phyloP scores from a whole-genome alignment of 768 basidiomycete genomes.

The Coprinopsis marcescibilis region DNA sequence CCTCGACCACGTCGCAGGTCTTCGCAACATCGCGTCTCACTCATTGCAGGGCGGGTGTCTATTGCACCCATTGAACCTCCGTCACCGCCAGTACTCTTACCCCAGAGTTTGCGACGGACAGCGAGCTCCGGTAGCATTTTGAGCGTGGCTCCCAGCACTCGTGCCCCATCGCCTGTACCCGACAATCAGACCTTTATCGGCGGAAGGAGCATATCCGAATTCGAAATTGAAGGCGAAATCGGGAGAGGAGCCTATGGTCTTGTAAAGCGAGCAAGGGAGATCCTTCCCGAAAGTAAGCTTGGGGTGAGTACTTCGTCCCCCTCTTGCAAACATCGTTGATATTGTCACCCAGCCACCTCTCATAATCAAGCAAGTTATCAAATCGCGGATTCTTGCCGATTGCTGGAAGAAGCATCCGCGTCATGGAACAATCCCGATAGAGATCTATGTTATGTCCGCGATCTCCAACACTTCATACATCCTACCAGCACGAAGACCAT shows the following conservation, averaged over 20 bases:
- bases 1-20: constrained; percentile 70
- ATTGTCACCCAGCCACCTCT: constrained; percentile 60
- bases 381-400: constrained; percentile 95
- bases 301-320: constrained; percentile 56
- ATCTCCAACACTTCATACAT: constrained; percentile 78
- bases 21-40: constrained; percentile 79
- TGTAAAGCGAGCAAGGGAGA: constrained; percentile 85
- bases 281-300: constrained; percentile 63
- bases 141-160: constrained; percentile 53
- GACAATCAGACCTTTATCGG: constrained; percentile 46
- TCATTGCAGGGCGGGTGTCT: constrained; percentile 75
- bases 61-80: constrained; percentile 75
- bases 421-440: constrained; percentile 95
- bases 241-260: constrained; percentile 94
- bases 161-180: constrained; percentile 54
- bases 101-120: constrained; percentile 59
- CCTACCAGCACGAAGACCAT: constrained; percentile 73
- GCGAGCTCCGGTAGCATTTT: constrained; percentile 59
- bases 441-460: constrained; percentile 91
- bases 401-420: constrained; percentile 98
- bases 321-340: constrained; percentile 14
- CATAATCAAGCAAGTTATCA: constrained; percentile 98
- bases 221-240: constrained; percentile 80
- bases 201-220: constrained; percentile 76
- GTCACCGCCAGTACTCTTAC: constrained; percentile 52